Base-by-base conservation (phyloP, 2,329 filamentous ascomycete species). In the Nigrospora sphaerica region DNA sequence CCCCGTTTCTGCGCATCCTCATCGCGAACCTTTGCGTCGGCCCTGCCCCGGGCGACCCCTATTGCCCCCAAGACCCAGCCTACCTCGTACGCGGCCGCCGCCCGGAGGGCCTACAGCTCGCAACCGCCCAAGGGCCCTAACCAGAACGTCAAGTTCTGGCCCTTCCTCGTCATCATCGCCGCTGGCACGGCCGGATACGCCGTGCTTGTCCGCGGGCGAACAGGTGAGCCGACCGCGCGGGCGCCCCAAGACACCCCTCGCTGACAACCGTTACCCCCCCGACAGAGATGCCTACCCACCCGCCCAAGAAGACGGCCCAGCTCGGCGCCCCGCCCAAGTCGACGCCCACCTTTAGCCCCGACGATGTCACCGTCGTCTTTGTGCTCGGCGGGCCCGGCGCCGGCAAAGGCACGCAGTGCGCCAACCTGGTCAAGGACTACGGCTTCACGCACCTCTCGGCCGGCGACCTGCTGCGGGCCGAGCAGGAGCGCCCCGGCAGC, bases 341-440 rank as follows among this genome's bases (percentile, higher is more conserved):
- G 39, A 70, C 73, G 45, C 85, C 91, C 5, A 81, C 81, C 61
- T 96, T 95, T 77, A 83, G 80, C 48, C 71, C 85, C 42, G 61
- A 80, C 47, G 76, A 90, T 49, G 88, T 95, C 32, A 93, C 89
- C n/a, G 91, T 97, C 49, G 73, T 98, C 67, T 97, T 95, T 73
- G 89, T 97, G 52, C 89, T 98, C 51, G 92, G 92, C 66, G 93
- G 93, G 3, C 93, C 93, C 13, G 93, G 93, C 54, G 88, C 91
- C 52, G 93, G 93, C 59, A 98, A 98, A 68, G 93, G 93, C 59
- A 98, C 93, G 3, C 92, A 98, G 69, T 97, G 92, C 74, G 80
- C 82, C 55, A 87, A 88, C 54, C 83, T 98, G 32, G 92, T 96
- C 43, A 73, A 80, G 39, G 82, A 93, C 67, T 95, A 95, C 67